phyloP scores from a whole-genome alignment of 1,284 basidiomycete species.

The Blastosporella zonata region DNA sequence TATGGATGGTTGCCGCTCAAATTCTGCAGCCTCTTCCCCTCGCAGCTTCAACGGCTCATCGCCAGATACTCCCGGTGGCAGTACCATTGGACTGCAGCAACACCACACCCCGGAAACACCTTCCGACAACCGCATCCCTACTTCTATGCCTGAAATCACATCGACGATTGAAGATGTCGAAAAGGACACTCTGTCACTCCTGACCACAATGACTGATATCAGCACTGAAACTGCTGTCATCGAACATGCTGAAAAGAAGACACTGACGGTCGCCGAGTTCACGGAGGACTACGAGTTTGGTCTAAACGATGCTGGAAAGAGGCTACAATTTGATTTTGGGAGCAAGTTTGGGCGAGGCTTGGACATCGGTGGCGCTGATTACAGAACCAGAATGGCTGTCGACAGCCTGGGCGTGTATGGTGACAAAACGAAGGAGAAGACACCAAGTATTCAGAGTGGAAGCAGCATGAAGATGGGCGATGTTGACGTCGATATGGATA shows the following conservation, averaged over 20 bases:
- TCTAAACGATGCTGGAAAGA: constrained; percentile 24
- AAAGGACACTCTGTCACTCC: constrained; percentile 34
- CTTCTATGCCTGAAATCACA: constrained; percentile 11
- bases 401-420: neutral
- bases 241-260: constrained; percentile 39
- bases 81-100: constrained; percentile 34
- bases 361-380: constrained; percentile 20
- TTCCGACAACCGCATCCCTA: neutral
- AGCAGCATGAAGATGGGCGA: constrained; percentile 34
- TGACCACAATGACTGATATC: constrained; percentile 38
- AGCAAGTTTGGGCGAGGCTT: constrained; percentile 41
- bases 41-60: neutral
- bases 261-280: constrained; percentile 9
- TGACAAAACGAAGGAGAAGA: constrained; percentile 4
- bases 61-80: constrained; percentile 17
- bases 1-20: neutral
- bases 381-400: constrained; percentile 14
- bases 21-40: neutral
- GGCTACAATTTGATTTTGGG: constrained; percentile 44
- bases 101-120: constrained; percentile 51
- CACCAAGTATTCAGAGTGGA: constrained; percentile 23
- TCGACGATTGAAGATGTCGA: constrained; percentile 20
- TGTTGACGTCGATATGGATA: constrained; percentile 61
- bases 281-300: constrained; percentile 32
- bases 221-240: constrained; percentile 47